A percentile compares a stretch with the other conserved stretches of the same genome.
These are phyloP conservation scores for Daldinia vernicosa DNA, from an alignment of 495 filamentous ascomycete genomes.

Conservation along the genomic window DNA sequence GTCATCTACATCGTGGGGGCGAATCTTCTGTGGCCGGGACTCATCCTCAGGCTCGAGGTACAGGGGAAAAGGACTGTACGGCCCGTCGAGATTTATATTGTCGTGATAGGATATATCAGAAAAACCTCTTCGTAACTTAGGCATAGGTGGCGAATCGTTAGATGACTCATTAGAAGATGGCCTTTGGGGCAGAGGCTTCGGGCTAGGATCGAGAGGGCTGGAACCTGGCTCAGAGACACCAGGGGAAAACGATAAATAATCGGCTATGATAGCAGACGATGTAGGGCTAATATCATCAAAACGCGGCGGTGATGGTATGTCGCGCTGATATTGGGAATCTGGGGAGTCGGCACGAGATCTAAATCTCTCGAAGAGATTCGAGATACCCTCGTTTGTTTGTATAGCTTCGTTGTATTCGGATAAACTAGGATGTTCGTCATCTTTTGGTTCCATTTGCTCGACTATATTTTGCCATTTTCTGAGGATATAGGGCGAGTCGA, in stretches of 20 bases:
- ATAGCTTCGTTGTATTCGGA: slow-evolving; percentile 13
- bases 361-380: neutral
- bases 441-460: slow-evolving; percentile 8
- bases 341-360: neutral
- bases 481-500: slow-evolving; percentile 12
- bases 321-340: neutral
- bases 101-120: neutral
- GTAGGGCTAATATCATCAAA: neutral
- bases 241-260: neutral
- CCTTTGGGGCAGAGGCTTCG: neutral
- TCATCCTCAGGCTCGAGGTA: neutral
- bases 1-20: slow-evolving; percentile 21
- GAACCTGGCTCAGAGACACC: neutral
- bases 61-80: neutral
- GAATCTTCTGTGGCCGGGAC: slow-evolving; percentile 5
- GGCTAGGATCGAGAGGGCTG: neutral
- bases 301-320: neutral
- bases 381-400: slow-evolving; percentile 5
- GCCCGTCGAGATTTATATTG: neutral
- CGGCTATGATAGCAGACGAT: neutral
- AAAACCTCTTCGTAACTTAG: neutral
- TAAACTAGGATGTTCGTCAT: neutral
- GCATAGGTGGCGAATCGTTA: neutral
- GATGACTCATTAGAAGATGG: neutral
- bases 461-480: slow-evolving; percentile 13